Base-by-base conservation (phyloP, 2,329 filamentous ascomycete genomes). In the Cladosporium austrohemisphaericum region DNA sequence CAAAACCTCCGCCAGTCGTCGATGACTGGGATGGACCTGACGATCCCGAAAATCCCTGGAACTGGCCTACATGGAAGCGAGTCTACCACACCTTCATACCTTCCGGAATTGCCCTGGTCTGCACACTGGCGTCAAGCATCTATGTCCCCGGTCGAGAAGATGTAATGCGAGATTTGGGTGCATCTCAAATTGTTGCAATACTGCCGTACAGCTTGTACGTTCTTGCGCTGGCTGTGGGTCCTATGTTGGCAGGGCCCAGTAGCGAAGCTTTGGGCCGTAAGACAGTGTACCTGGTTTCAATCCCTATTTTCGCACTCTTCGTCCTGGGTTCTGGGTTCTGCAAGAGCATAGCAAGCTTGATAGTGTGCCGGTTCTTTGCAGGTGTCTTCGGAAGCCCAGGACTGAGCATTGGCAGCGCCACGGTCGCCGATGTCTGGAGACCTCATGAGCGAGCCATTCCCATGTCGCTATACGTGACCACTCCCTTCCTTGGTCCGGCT, bases 311-410 rank as follows among this genome's bases (percentile, higher is more conserved):
- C 3, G 71, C 73, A 2, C 58, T 83, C 0, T 85, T 84, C 59
- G 76, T 75, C 0, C 59, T 83, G 1, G 81, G 80, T 2, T 72
- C 74, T 0, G 80, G 75, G 0, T 71, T 80, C 26, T 71, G 75
- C 0, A 68, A 73, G 18, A 73, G 64, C 25, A 76, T 84, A 13
- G 74, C 66, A 0, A 72, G 69, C 0, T 57, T 85, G 2, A 71
- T 75, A 41, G 64, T 82, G 7, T 68, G 80, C 20, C 71, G 82
- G 2, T 83, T 92, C 70, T 86, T 90, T 58, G 86, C 87, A 41
- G 85, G 86, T 0, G 64, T 85, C 63, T 85, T 85, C 55, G 85
- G 84, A 22, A 84, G 33, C 78, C 86, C 57, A 75, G 87, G 61
- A 4, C 32, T 59, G 1, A 37, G 50, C 7, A 57, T 57, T 18